These are phyloP conservation scores for Carex pumila DNA, from an alignment of 176 grass and related monocot species.

Conservation along the genomic window DNA sequence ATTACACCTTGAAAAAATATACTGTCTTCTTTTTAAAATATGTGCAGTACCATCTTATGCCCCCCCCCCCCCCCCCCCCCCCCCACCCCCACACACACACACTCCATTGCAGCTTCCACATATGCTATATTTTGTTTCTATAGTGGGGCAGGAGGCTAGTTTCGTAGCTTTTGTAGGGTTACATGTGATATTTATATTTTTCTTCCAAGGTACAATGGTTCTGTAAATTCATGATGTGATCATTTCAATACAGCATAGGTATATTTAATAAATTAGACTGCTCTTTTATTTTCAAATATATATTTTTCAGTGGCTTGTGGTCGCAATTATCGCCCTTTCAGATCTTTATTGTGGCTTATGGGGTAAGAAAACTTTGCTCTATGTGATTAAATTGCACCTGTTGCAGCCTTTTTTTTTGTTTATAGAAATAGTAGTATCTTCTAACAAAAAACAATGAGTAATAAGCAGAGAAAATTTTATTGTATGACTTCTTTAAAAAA, in stretches of 20 bases:
- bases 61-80: too few relatives aligned
- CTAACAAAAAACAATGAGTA: not conserved
- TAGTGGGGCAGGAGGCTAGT: not conserved
- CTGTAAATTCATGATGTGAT: not conserved
- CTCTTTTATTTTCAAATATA: constrained; percentile 7
- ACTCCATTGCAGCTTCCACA: not conserved
- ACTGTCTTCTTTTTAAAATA: not conserved
- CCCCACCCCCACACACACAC: not conserved
- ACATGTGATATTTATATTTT: not conserved
- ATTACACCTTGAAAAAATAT: not conserved
- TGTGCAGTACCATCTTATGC: not conserved
- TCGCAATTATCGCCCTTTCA: constrained; percentile 66
- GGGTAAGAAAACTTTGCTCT: constrained; percentile 48
- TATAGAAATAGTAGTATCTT: not conserved
- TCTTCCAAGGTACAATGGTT: not conserved
- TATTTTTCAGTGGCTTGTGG: constrained; percentile 62
- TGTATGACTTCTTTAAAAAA: not conserved
- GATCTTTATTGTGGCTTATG: constrained; percentile 92
- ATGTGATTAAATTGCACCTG: not conserved
- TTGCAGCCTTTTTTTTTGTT: not conserved
- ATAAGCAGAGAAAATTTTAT: not conserved
- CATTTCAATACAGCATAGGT: not conserved
- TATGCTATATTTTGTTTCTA: not conserved
- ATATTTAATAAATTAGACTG: not conserved
- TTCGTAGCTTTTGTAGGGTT: not conserved